These are phyloP conservation scores for Plectosphaerella plurivora DNA, from an alignment of 2,329 filamentous ascomycete species.

Conservation along the genomic window DNA sequence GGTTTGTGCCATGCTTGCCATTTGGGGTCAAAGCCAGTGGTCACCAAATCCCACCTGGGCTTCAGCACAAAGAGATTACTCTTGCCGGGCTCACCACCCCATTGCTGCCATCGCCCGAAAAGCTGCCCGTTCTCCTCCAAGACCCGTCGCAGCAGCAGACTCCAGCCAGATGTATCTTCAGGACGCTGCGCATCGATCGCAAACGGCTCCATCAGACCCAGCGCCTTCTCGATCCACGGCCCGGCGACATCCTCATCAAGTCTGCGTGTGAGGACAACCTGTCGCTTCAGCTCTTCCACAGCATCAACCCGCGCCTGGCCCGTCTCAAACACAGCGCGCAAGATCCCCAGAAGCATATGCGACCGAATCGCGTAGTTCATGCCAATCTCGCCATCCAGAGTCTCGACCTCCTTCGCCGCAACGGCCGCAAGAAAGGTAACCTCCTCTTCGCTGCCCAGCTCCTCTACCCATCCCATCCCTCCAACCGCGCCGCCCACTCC, in stretches of 20 bases:
- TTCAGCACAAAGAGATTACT: no score
- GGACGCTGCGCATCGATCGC: neutral
- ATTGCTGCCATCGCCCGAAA: conserved; percentile 4
- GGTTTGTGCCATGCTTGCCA: no score
- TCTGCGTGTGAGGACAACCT: neutral
- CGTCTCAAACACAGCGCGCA: conserved; percentile 5
- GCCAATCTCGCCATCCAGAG: neutral
- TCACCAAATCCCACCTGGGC: no score
- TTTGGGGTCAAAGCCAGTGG: no score
- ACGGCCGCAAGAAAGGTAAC: conserved; percentile 12
- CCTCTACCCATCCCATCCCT: conserved; percentile 8
- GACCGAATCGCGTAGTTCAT: conserved; percentile 11
- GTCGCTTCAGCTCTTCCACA: conserved; percentile 2
- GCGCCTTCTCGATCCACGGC: conserved; percentile 1
- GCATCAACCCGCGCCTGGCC: neutral
- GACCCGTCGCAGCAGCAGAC: conserved; percentile 1
- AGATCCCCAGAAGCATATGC: conserved; percentile 11
- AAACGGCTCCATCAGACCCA: conserved; percentile 1
- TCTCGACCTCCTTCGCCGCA: conserved; percentile 9
- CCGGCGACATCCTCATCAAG: neutral
- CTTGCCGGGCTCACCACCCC: no score
- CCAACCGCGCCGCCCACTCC: neutral
- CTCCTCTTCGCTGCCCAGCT: conserved; percentile 14
- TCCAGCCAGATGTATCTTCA: neutral
- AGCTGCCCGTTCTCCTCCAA: conserved; percentile 4